A percentile compares a stretch with the other conserved stretches of the same genome.
phyloP scores from a whole-genome alignment of 768 basidiomycete species.

The Pleurotus djamor region DNA sequence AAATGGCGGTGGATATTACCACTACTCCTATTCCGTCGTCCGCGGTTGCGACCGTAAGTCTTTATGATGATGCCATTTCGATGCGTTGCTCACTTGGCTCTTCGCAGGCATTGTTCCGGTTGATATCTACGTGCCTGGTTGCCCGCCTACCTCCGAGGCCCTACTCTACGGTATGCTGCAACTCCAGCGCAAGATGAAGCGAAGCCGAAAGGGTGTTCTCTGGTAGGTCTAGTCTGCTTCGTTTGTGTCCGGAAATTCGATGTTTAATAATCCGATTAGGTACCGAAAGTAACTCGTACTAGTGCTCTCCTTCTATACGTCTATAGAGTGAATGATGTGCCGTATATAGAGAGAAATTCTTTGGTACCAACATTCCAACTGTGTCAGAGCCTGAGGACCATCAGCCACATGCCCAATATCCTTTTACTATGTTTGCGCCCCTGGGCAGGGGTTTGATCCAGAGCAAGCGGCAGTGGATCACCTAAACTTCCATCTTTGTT shows the following conservation, averaged over 20 bases:
- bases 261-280: conserved; percentile 25
- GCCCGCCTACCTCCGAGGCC: conserved; percentile 95
- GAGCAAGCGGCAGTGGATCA: background rate
- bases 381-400: background rate
- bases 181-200: conserved; percentile 94
- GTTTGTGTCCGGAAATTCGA: background rate
- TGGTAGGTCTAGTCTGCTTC: conserved; percentile 52
- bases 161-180: conserved; percentile 96
- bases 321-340: conserved; percentile 1
- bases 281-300: conserved; percentile 48
- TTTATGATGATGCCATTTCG: conserved; percentile 8
- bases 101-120: conserved; percentile 89
- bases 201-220: conserved; percentile 79
- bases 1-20: conserved; percentile 96
- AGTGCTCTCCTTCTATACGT: background rate
- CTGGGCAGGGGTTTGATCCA: conserved; percentile 3
- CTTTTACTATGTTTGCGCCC: background rate
- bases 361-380: background rate
- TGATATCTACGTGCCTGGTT: conserved; percentile 97
- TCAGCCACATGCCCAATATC: background rate
- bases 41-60: conserved; percentile 92
- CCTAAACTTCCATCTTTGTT: conserved; percentile 3
- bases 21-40: conserved; percentile 98
- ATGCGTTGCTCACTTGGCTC: conserved; percentile 2
- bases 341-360: background rate